Base-by-base conservation (phyloP, 108 stramenopile genomes). In the Epithemia pelagica region DNA sequence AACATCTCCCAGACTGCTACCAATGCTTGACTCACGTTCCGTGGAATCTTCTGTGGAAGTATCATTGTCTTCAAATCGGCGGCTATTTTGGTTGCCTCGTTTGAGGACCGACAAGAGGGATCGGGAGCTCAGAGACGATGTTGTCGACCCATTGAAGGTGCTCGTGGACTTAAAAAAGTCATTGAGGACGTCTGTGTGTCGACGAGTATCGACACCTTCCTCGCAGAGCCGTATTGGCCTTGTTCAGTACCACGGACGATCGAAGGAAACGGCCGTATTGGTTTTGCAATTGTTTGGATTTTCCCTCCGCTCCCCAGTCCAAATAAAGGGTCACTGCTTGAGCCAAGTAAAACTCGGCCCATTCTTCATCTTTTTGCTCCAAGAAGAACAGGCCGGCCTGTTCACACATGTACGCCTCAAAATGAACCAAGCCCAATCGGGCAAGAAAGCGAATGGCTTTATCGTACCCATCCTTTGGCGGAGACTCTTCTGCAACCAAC, bases 231-330 rank as follows among this genome's bases (percentile, higher is more conserved):
- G 33, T 59, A 29, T 58, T 51, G 22, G 56, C 72, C 28, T 26
- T 57, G 19, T 68, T 54, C 2, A 32, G 67, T n/a, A 74, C 22
- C 22, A 61, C 56, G 0, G 67, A 51, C 25, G 51, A 55, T 7
- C 61, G 19, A 29, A 75, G 29, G 20, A 75, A 52, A 1, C 65
- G 3, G 26, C 51, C 7, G 32, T 71, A 46, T 0, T 61, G 7
- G 7, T 5, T 23, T 21, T 21, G 56, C 22, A 58, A 26, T 58
- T 58, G 56, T 33, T 66, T 22, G 5, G 67, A 61, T 52, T 83
- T 83, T 0, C 67, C 82, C 5, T 2, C 22, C 2, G 82, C 82
- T 22, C 78, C 78, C 76, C 78, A 83, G 10, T 82, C 81, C n/a
- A 37, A 46, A 31, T 78, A 82, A 25, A 76, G 58, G 22, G 68